Base-by-base conservation (phyloP, 83 land plant genomes). In the Picea abies region DNA sequence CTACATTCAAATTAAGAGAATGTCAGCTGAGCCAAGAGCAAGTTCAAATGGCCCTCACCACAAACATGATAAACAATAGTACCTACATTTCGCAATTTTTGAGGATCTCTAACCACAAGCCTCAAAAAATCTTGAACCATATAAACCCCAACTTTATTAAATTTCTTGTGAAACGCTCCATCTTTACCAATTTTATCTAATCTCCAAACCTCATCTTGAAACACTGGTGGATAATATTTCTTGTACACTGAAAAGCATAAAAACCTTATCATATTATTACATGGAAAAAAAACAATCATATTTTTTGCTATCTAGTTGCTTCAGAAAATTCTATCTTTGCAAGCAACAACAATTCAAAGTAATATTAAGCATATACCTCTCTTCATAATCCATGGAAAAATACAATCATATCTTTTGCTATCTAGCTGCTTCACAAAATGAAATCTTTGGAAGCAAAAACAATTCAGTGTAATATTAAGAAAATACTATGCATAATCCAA, bases 181-280 rank as follows among this genome's bases (percentile, higher is more conserved):
- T 96, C 97, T 80, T 96, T 96, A 3, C 97, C 97, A 81, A 96
- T 96, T 86, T 94, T 94, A 86, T 96, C 94, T 86, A 94, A 81
- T 68, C 97, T 87, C 98, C 98, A 96, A 17, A 96, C 97, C 0
- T 96, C 95, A 88, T 96, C 98, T 44, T 80, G 82, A 37, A 96
- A 63, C 1, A 90, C 93, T 70, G 98, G 97, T 41, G 96, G 99
- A 82, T 96, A 95, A 69, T 96, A 94, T 84, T 96, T 96, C 86
- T 96, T 96, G 88, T 96, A 96, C 81, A 96, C 96, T 96, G 88
- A 5, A 76, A 22, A 77, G 62, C 52, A 47, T 47, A 47, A 47
- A 84, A 20, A 52, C 25, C 12, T 23, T 9, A 79, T 60, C 14
- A 73, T 63, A 22, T 47, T 61, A 63, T 23, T n/a, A 9, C 3